Percentiles rank a stretch among this genome's conserved stretches.
Evolutionary conservation across 495 filamentous ascomycete genomes (phyloP).

Genomic region (Darksidea phi): DNA sequence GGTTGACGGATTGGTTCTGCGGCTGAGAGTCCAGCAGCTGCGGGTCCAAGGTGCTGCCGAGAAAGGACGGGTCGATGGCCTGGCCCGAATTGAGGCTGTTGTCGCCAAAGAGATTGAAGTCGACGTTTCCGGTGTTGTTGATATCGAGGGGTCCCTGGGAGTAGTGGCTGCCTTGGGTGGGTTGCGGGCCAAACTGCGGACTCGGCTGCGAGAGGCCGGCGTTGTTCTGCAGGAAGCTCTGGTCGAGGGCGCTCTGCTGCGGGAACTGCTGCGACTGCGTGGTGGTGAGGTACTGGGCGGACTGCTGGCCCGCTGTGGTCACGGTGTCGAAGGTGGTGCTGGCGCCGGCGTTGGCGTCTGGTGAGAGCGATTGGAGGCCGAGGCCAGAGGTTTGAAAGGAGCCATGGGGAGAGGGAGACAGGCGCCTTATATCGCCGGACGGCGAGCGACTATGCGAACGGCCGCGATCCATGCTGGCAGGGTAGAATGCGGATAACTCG

Average conservation of each 20-base stretch:
- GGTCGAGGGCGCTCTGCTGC: constrained; percentile 29
- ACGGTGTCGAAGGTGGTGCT: constrained; percentile 27
- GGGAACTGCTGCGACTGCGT: constrained; percentile 30
- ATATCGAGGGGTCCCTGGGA: constrained; percentile 35
- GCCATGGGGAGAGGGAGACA: constrained; percentile 42
- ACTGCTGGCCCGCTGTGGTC: constrained; percentile 1
- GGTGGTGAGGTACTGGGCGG: constrained; percentile 33
- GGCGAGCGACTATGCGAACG: constrained; percentile 38
- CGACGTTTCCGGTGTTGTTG: constrained; percentile 31
- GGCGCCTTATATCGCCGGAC: constrained; percentile 44
- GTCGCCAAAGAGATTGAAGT: constrained; percentile 36
- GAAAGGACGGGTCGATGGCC: constrained; percentile 41
- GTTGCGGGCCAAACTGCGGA: constrained; percentile 32
- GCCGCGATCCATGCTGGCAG: constrained; percentile 31
- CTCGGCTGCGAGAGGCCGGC: constrained; percentile 21
- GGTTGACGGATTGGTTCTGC: constrained; percentile 55
- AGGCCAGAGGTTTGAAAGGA: constrained; percentile 28
- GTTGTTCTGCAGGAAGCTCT: constrained; percentile 32
- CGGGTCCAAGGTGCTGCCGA: constrained; percentile 35
- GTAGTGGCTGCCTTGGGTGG: constrained; percentile 38
- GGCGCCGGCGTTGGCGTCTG: constrained; percentile 31
- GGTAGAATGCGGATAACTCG: background rate
- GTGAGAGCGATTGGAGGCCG: constrained; percentile 35
- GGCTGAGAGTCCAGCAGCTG: constrained; percentile 36
- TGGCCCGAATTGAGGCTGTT: constrained; percentile 34